Base-by-base conservation (phyloP, 805 yeast species). In the Candida nemodendra region DNA sequence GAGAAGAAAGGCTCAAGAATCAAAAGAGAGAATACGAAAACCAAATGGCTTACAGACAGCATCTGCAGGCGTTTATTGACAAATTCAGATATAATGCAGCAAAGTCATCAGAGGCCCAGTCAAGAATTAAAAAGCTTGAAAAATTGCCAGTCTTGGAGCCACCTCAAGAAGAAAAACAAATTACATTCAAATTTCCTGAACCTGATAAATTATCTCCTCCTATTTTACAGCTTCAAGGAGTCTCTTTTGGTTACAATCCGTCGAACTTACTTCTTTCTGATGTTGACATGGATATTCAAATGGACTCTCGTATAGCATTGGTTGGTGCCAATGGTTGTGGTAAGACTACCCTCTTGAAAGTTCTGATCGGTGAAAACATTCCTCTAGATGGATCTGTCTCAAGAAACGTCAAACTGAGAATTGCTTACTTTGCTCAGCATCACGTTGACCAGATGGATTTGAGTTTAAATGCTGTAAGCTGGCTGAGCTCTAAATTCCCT, bases 301-400 rank as follows among this genome's bases (percentile, higher is more conserved):
- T 91, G 86, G 86, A 90, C 54, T 89, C 97, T 1, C 77, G 99
- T 62, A 85, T 93, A 53, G 99, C 98, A 0, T 72, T 93, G 43
- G 96, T 93, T 42, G 99, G 99, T 75, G 98, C 97, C 43, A 93
- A 93, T 61, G 99, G 99, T 69, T 87, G 96, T 59, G 99, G 99
- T 84, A 93, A 93, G 64, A 90, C 99, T 9, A 93, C 99, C 3
- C 69, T 93, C 45, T 74, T 93, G 57, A 91, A 91, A 61, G 69
- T 93, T 29, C 69, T 93, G 51, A 81, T 90, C 78, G 96, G 86
- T 46, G 78, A 71, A 48, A 66, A 84, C 36, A 67, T 69, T 16
- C 97, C 99, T 2, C 57, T 79, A 30, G 71, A 66, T n/a, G 99
- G 99, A 39, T 71, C 74, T 39, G 83, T 90, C 15, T 75, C 87